Conservation (phyloP, 1,139 yeast genomes). For the Wickerhamomyces sp. region DNA sequence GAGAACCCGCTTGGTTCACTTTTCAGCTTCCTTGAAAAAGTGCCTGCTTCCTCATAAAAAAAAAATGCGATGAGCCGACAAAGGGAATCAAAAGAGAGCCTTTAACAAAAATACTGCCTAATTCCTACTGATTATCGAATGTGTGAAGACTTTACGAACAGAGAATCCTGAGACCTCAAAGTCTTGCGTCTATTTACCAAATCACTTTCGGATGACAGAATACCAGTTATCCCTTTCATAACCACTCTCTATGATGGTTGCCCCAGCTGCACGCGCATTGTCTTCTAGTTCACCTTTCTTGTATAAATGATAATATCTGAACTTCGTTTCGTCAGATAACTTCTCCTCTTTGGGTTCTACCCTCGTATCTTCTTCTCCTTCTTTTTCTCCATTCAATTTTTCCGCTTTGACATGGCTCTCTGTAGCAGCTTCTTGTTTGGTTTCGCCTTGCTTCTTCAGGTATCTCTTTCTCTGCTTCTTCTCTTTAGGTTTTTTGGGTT, state of each 20-base stretch:
- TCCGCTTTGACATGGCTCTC: background rate
- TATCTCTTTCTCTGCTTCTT: conserved; percentile 11
- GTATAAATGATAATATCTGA: conserved; percentile 86
- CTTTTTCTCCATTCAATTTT: conserved; percentile 12
- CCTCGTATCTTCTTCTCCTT: conserved; percentile 16
- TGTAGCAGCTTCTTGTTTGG: background rate
- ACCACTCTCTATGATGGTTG: conserved; percentile 60
- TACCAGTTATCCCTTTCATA: conserved; percentile 97
- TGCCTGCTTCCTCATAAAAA: too few species aligned
- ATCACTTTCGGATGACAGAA: conserved; percentile 43
- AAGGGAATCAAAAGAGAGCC: too few species aligned
- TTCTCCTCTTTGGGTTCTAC: conserved; percentile 16
- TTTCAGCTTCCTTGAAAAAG: too few species aligned
- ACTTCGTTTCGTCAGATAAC: conserved; percentile 46
- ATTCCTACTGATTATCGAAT: too few species aligned
- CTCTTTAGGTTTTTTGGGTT: conserved; percentile 25
- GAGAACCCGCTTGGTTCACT: too few species aligned
- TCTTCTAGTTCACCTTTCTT: conserved; percentile 73
- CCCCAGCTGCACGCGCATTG: conserved; percentile 68
- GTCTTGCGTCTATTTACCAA: background rate
- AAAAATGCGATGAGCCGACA: too few species aligned
- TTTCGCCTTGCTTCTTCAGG: conserved; percentile 8
- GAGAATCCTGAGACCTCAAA: background rate
- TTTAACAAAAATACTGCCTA: too few species aligned
- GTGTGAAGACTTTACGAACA: too few species aligned